Evolutionary conservation across 2,329 filamentous ascomycete genomes (phyloP).

Genomic region (Xylariaceae sp.): DNA sequence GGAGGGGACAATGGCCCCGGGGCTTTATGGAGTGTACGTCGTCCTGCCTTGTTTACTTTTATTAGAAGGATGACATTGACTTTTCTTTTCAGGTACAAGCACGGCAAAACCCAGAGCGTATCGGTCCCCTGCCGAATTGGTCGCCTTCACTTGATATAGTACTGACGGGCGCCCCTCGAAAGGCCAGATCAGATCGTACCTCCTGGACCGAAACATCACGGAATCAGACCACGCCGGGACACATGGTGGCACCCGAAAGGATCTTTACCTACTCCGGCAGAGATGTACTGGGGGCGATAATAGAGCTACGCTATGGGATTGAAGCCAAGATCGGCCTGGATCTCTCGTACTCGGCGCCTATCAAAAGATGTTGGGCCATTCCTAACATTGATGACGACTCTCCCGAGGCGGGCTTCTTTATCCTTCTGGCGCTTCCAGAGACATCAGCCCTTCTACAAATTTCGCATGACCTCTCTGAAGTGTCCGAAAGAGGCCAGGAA

Average conservation of each 20-base stretch:
- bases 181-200: constrained; percentile 34
- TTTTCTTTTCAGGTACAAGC: constrained; percentile 43
- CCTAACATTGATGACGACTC: constrained; percentile 21
- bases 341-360: constrained; percentile 44
- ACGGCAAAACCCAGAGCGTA: constrained; percentile 46
- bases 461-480: constrained; percentile 42
- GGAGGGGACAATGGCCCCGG: constrained; percentile 76
- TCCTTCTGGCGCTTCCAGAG: constrained; percentile 47
- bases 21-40: constrained; percentile 63
- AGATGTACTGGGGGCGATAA: constrained; percentile 56
- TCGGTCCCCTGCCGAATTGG: constrained; percentile 62
- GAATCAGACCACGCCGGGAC: constrained; percentile 23
- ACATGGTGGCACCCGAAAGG: constrained; percentile 42
- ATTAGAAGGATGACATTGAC: constrained; percentile 1
- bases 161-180: constrained; percentile 35
- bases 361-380: constrained; percentile 52
- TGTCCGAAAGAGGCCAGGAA: constrained; percentile 39
- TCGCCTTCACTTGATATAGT: constrained; percentile 52
- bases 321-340: constrained; percentile 61
- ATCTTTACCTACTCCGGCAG: constrained; percentile 64
- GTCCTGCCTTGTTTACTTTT: neutral
- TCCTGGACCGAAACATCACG: constrained; percentile 41
- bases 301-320: constrained; percentile 64
- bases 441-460: constrained; percentile 46
- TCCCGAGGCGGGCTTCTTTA: constrained; percentile 32